phyloP scores from a whole-genome alignment of 768 basidiomycete species.

The Exidia glandulosa region DNA sequence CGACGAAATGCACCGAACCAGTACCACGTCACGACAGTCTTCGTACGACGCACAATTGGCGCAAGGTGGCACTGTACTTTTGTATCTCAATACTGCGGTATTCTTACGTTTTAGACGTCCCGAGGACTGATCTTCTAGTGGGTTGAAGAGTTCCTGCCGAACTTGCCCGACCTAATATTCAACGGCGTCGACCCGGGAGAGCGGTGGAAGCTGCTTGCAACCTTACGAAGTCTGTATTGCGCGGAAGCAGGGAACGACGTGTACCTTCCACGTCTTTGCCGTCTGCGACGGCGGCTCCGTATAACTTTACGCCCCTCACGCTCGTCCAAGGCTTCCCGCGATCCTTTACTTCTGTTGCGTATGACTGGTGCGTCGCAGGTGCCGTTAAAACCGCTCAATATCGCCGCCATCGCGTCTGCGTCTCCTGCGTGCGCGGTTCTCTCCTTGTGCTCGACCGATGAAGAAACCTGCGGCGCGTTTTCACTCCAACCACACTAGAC shows the following conservation, averaged over 20 bases:
- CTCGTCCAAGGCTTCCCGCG: neutral
- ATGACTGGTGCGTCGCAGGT: neutral
- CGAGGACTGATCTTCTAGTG: neutral
- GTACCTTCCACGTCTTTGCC: neutral
- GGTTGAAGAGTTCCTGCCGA: neutral
- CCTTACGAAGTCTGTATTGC: neutral
- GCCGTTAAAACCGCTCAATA: neutral
- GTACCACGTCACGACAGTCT: neutral
- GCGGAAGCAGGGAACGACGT: neutral
- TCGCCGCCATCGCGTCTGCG: neutral
- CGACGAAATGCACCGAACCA: neutral
- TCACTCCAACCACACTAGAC: neutral
- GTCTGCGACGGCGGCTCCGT: neutral
- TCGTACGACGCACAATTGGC: neutral
- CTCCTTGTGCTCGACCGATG: neutral
- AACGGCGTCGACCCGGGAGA: neutral
- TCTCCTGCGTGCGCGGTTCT: neutral
- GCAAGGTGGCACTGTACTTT: neutral
- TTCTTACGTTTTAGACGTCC: neutral
- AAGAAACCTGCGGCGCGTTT: neutral
- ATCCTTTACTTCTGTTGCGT: neutral
- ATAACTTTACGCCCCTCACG: neutral
- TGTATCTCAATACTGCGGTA: neutral
- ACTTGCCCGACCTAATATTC: neutral
- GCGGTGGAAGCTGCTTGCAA: neutral